phyloP scores from a whole-genome alignment of 2,329 filamentous ascomycete genomes.

The Aphanoascus verrucosus region DNA sequence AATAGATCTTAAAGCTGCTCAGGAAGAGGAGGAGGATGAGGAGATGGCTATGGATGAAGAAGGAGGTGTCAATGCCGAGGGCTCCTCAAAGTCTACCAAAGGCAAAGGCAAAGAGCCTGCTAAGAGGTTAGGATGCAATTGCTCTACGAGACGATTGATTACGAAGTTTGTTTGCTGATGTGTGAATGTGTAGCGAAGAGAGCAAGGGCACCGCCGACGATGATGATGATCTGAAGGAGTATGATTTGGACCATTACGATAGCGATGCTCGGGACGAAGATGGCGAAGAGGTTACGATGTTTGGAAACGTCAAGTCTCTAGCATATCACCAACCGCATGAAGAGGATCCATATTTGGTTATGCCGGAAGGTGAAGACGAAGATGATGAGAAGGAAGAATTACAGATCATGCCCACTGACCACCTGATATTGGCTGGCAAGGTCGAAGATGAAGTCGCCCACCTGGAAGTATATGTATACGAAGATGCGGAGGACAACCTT shows the following conservation, averaged over 20 bases:
- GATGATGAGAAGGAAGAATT: constrained; percentile 85
- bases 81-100: constrained; percentile 20
- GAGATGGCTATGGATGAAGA: constrained; percentile 30
- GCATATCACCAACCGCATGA: constrained; percentile 91
- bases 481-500: constrained; percentile 87
- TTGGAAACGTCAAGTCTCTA: constrained; percentile 86
- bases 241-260: constrained; percentile 92
- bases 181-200: background rate
- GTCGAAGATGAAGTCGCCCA: constrained; percentile 96
- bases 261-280: constrained; percentile 61
- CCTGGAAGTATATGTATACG: constrained; percentile 94
- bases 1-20: constrained; percentile 67
- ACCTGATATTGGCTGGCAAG: constrained; percentile 81
- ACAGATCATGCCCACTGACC: constrained; percentile 85
- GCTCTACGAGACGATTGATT: background rate
- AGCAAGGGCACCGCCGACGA: constrained; percentile 36
- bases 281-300: constrained; percentile 71
- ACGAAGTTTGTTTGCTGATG: background rate
- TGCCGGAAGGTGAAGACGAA: constrained; percentile 55
- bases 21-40: constrained; percentile 30
- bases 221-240: constrained; percentile 89
- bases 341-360: constrained; percentile 91
- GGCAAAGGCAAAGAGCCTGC: constrained; percentile 16
- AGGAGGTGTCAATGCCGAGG: constrained; percentile 18
- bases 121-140: constrained; percentile 13